These are phyloP conservation scores for Syzygium oleosum DNA, from an alignment of 345 rosid genomes.

Conservation along the genomic window DNA sequence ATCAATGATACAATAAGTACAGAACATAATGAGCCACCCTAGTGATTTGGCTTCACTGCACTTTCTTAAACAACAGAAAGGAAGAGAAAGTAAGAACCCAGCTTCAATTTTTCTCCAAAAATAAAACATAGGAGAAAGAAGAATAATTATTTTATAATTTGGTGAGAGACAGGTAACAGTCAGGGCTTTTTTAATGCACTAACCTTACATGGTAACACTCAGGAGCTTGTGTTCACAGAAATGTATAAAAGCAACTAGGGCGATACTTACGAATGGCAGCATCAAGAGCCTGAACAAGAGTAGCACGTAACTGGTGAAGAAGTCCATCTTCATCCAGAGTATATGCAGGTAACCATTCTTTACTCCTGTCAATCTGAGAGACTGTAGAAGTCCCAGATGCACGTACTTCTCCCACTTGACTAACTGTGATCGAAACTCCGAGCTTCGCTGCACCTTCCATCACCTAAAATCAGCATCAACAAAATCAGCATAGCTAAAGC, in stretches of 20 bases:
- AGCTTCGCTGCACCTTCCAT: conserved; percentile 81
- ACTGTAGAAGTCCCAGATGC: conserved; percentile 37
- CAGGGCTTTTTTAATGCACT: not conserved
- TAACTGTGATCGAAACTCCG: conserved; percentile 53
- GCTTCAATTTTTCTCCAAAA: not conserved
- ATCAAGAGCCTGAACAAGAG: conserved; percentile 73
- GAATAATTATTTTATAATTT: not conserved
- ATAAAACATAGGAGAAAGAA: not conserved
- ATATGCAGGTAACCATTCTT: conserved; percentile 78
- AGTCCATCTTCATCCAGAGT: conserved; percentile 75
- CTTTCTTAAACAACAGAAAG: not conserved
- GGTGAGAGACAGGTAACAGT: not conserved
- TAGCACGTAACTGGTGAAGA: conserved; percentile 72
- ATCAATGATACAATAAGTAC: not conserved
- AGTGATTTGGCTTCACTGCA: not conserved
- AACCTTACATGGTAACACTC: not conserved
- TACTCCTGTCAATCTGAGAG: conserved; percentile 44
- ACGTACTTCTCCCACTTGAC: conserved; percentile 66
- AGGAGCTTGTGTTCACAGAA: not conserved
- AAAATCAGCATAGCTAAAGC: not conserved
- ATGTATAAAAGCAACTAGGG: not conserved
- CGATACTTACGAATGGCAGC: conserved; percentile 48
- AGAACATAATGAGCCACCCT: not conserved
- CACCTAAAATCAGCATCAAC: conserved; percentile 37
- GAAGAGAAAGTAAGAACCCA: not conserved